These are phyloP conservation scores for Leccinum solheimii DNA, from an alignment of 1,284 basidiomycete species.

Conservation along the genomic window DNA sequence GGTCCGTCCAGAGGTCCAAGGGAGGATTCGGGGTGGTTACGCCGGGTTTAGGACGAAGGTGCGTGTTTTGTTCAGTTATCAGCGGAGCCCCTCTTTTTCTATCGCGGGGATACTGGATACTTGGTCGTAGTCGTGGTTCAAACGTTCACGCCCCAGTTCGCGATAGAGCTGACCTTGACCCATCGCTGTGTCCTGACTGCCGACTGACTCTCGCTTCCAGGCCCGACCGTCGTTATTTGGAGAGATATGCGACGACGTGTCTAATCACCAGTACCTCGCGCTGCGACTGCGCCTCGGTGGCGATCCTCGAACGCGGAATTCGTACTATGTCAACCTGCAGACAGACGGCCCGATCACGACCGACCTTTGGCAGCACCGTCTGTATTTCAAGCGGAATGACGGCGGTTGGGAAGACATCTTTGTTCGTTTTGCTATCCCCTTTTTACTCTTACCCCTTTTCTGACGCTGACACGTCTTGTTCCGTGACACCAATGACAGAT, in stretches of 20 bases:
- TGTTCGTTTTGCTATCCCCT: slow-evolving; percentile 45
- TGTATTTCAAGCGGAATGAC: slow-evolving; percentile 72
- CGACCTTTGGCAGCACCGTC: slow-evolving; percentile 87
- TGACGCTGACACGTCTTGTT: neutral
- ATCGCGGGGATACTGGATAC: neutral
- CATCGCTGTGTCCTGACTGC: neutral
- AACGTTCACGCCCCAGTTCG: neutral
- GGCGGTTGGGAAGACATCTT: slow-evolving; percentile 85
- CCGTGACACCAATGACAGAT: slow-evolving; percentile 48
- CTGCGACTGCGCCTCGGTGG: slow-evolving; percentile 74
- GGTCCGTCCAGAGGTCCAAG: slow-evolving; percentile 61
- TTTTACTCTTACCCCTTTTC: neutral
- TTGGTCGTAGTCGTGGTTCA: neutral
- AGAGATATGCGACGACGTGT: slow-evolving; percentile 77
- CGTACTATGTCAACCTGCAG: slow-evolving; percentile 89
- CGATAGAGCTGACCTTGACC: neutral
- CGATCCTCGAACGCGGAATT: slow-evolving; percentile 67
- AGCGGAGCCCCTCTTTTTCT: neutral
- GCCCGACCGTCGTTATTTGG: slow-evolving; percentile 77
- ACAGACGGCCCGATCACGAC: slow-evolving; percentile 76
- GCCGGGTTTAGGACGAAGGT: slow-evolving; percentile 85
- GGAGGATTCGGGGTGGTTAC: slow-evolving; percentile 71
- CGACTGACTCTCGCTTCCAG: slow-evolving; percentile 34
- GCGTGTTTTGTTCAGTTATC: slow-evolving; percentile 15
- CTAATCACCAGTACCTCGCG: slow-evolving; percentile 75